Evolutionary conservation across 495 filamentous ascomycete species (phyloP).

Genomic region (Staphylotrichum tortipilum): DNA sequence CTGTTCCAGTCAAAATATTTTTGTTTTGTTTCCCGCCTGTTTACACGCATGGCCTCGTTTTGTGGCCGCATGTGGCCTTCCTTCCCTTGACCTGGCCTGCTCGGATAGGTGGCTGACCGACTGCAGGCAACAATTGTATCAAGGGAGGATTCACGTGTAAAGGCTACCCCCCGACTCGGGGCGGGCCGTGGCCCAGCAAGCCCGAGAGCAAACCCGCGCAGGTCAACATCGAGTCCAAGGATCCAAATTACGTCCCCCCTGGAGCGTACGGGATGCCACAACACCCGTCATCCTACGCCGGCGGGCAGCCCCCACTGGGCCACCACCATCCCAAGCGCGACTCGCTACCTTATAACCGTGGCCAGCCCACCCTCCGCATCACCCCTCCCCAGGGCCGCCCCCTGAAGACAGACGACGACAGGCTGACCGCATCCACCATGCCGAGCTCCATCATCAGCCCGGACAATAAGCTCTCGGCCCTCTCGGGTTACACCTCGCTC

Average conservation of each 20-base stretch:
- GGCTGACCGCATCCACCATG: constrained; percentile 40
- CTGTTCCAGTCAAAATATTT: neutral
- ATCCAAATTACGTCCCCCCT: constrained; percentile 52
- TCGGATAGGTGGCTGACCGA: constrained; percentile 16
- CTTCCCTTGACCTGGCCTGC: too few species aligned
- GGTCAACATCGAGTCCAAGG: constrained; percentile 79
- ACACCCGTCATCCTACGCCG: constrained; percentile 26
- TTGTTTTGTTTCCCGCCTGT: neutral
- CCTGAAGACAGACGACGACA: constrained; percentile 41
- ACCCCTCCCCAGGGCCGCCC: constrained; percentile 47
- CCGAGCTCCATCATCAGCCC: constrained; percentile 44
- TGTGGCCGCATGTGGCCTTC: constrained; percentile 7
- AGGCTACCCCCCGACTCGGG: constrained; percentile 72
- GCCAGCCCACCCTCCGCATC: constrained; percentile 43
- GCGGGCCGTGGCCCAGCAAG: constrained; percentile 58
- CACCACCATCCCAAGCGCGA: constrained; percentile 38
- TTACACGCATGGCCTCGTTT: constrained; percentile 13
- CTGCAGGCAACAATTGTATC: constrained; percentile 79
- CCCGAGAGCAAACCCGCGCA: constrained; percentile 52
- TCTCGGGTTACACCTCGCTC: constrained; percentile 37
- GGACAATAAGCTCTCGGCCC: constrained; percentile 46
- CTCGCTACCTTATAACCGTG: constrained; percentile 42
- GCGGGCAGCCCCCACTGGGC: constrained; percentile 13
- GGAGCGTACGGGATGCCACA: constrained; percentile 50
- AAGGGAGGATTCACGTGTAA: constrained; percentile 88